Conservation (phyloP, 2,329 filamentous ascomycete genomes). For the Aureobasidium sp. region DNA sequence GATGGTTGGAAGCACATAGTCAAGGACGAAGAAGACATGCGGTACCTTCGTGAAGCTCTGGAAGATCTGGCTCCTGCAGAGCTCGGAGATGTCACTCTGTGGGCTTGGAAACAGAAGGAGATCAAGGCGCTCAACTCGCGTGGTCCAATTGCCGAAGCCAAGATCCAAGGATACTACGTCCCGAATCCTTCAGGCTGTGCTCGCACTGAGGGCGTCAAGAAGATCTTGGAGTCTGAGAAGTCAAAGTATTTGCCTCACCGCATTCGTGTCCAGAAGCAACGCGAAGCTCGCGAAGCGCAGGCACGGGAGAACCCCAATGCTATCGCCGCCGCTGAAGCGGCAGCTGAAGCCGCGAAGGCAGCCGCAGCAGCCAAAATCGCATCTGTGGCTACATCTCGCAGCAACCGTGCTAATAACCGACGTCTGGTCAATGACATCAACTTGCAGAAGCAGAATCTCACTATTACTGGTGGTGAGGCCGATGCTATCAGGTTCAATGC, state of each 20-base stretch:
- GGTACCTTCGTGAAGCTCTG: constrained; percentile 48
- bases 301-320: constrained; percentile 56
- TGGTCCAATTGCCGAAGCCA: constrained; percentile 47
- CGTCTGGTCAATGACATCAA: constrained; percentile 92
- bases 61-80: constrained; percentile 39
- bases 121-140: constrained; percentile 61
- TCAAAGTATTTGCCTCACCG: constrained; percentile 97
- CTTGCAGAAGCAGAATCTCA: constrained; percentile 73
- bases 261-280: constrained; percentile 86
- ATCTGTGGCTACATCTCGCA: constrained; percentile 82
- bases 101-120: constrained; percentile 66
- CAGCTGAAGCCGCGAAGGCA: constrained; percentile 64
- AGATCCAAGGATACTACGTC: constrained; percentile 68
- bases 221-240: constrained; percentile 94
- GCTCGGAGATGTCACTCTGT: constrained; percentile 53
- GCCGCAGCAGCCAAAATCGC: constrained; percentile 65
- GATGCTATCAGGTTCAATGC: constrained; percentile 96
- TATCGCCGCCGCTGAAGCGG: constrained; percentile 29
- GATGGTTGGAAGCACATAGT: constrained; percentile 63
- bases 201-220: constrained; percentile 86
- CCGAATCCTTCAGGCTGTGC: constrained; percentile 79
- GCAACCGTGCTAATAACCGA: constrained; percentile 91
- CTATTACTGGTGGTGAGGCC: constrained; percentile 63
- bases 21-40: constrained; percentile 62
- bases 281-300: constrained; percentile 81